Evolutionary conservation across 441 rosid genomes (phyloP).

Genomic region (Erysimum pusillum): DNA sequence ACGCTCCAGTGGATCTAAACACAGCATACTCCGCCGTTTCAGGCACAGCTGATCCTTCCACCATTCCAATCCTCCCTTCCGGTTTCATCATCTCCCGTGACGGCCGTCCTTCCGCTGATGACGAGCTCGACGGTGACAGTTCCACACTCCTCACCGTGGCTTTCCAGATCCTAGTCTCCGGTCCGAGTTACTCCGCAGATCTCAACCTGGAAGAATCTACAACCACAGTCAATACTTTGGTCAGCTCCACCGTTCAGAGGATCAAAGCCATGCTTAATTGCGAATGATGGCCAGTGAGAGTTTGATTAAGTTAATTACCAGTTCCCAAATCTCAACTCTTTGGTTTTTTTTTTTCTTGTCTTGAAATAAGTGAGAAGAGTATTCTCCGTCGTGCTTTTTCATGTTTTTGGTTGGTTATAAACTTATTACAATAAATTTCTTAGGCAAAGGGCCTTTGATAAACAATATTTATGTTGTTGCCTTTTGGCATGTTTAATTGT

Average conservation of each 20-base stretch:
- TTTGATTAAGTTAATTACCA: neutral
- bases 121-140: conserved; percentile 6
- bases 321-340: conserved; percentile 9
- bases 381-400: conserved; percentile 24
- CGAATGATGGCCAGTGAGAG: conserved; percentile 43
- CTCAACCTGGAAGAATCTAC: conserved; percentile 35
- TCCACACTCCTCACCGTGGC: conserved; percentile 63
- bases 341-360: neutral
- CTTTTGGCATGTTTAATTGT: conserved; percentile 16
- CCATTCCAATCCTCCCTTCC: conserved; percentile 70
- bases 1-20: conserved; percentile 55
- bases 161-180: conserved; percentile 61
- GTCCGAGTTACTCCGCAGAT: conserved; percentile 9
- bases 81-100: conserved; percentile 73
- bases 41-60: conserved; percentile 50
- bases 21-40: conserved; percentile 34
- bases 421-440: neutral
- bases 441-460: conserved; percentile 36
- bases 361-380: conserved; percentile 30
- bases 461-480: conserved; percentile 35
- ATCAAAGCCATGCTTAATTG: conserved; percentile 59
- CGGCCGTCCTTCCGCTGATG: conserved; percentile 40
- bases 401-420: neutral
- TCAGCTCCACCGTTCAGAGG: conserved; percentile 63
- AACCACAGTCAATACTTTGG: conserved; percentile 55